Evolutionary conservation across 108 stramenopile genomes (phyloP).

Genomic region (Fistulifera solaris): DNA sequence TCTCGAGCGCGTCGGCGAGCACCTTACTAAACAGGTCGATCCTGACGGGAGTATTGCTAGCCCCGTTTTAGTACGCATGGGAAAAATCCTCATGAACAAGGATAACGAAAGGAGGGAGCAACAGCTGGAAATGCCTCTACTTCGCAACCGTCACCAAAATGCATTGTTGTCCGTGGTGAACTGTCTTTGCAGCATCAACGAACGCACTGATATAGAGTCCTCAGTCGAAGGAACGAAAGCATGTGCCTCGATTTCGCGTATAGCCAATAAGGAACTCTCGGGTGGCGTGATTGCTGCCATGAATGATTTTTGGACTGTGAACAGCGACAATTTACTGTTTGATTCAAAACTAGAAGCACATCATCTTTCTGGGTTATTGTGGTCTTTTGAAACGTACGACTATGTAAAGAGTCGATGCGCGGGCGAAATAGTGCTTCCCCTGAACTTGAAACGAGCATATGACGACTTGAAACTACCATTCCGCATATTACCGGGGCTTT

Average conservation of each 20-base stretch:
- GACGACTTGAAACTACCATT: slow-evolving; percentile 31
- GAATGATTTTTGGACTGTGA: slow-evolving; percentile 16
- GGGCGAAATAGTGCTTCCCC: neutral
- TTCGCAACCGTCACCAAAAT: neutral
- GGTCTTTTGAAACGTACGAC: slow-evolving; percentile 24
- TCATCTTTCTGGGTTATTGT: slow-evolving; percentile 31
- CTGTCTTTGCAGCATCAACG: neutral
- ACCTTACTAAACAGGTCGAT: slow-evolving; percentile 10
- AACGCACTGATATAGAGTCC: slow-evolving; percentile 14
- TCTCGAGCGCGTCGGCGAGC: slow-evolving; percentile 17
- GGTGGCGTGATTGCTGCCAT: neutral
- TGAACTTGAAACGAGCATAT: slow-evolving; percentile 24
- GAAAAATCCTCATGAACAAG: slow-evolving; percentile 25
- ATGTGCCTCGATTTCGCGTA: slow-evolving; percentile 15
- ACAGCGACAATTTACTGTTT: slow-evolving; percentile 1
- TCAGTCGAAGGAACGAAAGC: slow-evolving; percentile 33
- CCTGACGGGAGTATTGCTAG: slow-evolving; percentile 19
- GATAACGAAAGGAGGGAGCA: slow-evolving; percentile 8
- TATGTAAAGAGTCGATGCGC: neutral
- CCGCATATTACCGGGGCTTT: slow-evolving; percentile 21
- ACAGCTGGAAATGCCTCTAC: no score
- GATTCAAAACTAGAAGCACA: slow-evolving; percentile 15
- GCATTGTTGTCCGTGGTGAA: neutral
- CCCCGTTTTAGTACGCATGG: slow-evolving; percentile 27
- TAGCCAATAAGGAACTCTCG: slow-evolving; percentile 1